A percentile compares a stretch with the other conserved stretches of the same genome.
phyloP scores from a whole-genome alignment of 345 rosid species.

The Ricinus communis region DNA sequence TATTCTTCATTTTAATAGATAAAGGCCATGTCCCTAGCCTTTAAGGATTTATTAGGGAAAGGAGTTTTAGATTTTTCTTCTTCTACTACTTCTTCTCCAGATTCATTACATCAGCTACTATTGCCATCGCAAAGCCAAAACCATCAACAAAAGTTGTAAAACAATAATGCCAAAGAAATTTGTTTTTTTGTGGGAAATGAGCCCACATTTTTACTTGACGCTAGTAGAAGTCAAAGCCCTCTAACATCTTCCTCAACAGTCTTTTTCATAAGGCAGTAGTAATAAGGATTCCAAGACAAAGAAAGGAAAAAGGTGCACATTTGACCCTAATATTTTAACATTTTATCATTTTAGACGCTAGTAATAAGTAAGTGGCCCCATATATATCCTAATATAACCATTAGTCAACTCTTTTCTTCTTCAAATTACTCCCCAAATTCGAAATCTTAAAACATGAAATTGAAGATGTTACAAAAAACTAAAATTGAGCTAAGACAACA shows the following conservation, averaged over 20 bases:
- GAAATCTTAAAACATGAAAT: no score
- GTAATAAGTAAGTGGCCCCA: no score
- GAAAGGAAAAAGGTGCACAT: no score
- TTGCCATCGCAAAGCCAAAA: slow-evolving; percentile 16
- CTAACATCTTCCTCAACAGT: slow-evolving; percentile 72
- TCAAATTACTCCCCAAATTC: no score
- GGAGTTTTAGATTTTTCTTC: slow-evolving; percentile 40
- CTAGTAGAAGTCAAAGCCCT: slow-evolving; percentile 52
- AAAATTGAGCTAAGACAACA: no score
- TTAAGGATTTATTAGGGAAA: slow-evolving; percentile 75
- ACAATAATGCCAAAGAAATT: slow-evolving; percentile 32
- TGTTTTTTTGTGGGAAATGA: slow-evolving; percentile 53
- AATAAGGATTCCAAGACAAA: no score
- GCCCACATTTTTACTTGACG: slow-evolving; percentile 63
- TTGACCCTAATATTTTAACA: no score
- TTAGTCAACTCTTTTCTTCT: no score
- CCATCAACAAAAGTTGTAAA: slow-evolving; percentile 18
- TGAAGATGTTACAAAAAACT: no score
- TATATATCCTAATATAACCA: no score
- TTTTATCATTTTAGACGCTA: no score
- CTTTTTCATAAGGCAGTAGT: slow-evolving; percentile 63
- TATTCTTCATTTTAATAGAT: slow-evolving; percentile 36
- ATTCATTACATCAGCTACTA: slow-evolving; percentile 26
- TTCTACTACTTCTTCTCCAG: slow-evolving; percentile 18
- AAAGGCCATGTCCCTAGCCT: slow-evolving; percentile 83